Evolutionary conservation across 1,139 yeast species (phyloP).

Genomic region (Lodderomyces parapsilosis): DNA sequence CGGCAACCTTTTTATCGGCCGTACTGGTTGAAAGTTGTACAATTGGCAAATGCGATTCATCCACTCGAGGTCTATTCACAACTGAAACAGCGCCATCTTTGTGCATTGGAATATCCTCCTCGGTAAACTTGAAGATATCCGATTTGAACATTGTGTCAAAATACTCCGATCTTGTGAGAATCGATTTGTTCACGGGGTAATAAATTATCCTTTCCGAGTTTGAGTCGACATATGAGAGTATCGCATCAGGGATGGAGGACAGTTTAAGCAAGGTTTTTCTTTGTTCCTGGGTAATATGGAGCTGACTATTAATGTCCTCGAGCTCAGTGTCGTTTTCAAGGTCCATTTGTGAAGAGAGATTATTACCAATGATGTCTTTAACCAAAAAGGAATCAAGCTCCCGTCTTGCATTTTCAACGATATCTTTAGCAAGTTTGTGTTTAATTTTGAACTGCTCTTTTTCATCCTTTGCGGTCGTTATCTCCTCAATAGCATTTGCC

Average conservation of each 20-base stretch:
- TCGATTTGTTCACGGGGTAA: conserved; percentile 65
- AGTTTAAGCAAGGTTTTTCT: conserved; percentile 21
- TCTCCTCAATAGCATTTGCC: conserved; percentile 25
- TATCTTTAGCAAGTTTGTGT: conserved; percentile 42
- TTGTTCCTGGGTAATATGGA: conserved; percentile 18
- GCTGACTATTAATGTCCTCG: conserved; percentile 30
- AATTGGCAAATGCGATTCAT: conserved; percentile 28
- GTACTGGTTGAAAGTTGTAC: conserved; percentile 27
- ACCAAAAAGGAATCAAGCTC: conserved; percentile 44
- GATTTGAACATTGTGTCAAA: conserved; percentile 66
- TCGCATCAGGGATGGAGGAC: conserved; percentile 47
- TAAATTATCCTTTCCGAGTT: conserved; percentile 27
- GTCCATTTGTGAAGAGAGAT: conserved; percentile 13
- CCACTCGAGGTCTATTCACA: conserved; percentile 23
- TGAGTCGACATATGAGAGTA: conserved; percentile 39
- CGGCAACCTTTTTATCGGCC: conserved; percentile 41
- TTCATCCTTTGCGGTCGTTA: conserved; percentile 15
- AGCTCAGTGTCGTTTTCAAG: conserved; percentile 23
- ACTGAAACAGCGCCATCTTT: conserved; percentile 14
- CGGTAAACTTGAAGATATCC: conserved; percentile 26
- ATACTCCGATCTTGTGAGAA: conserved; percentile 61
- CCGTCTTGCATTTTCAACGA: conserved; percentile 47
- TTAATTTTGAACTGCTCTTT: conserved; percentile 40
- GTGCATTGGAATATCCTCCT: conserved; percentile 20
- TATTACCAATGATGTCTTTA: conserved; percentile 32